These are phyloP conservation scores for Didymella arachidicola DNA, from an alignment of 2,329 filamentous ascomycete species.

Conservation along the genomic window DNA sequence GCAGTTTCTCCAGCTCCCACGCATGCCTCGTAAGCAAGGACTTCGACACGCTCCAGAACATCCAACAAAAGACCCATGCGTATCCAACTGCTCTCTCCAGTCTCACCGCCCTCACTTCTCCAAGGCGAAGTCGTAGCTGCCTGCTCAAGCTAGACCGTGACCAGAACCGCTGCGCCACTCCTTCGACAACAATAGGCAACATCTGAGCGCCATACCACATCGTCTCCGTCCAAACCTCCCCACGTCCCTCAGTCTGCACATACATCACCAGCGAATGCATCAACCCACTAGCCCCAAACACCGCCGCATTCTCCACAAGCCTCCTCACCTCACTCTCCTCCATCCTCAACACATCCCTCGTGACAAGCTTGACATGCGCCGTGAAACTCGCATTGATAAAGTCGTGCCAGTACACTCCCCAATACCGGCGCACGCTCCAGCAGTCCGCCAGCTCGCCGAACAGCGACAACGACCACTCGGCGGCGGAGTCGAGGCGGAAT, in stretches of 20 bases:
- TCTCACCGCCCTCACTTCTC: constrained; percentile 1
- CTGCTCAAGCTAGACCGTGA: background rate
- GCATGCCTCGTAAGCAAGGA: constrained; percentile 18
- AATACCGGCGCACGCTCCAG: constrained; percentile 28
- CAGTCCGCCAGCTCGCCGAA: constrained; percentile 19
- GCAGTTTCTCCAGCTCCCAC: constrained; percentile 25
- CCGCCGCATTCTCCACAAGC: constrained; percentile 28
- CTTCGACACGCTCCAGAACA: constrained; percentile 29
- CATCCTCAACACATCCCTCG: constrained; percentile 22
- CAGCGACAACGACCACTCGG: constrained; percentile 22
- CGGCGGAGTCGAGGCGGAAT: constrained; percentile 14
- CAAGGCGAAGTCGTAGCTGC: constrained; percentile 1
- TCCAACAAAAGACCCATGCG: constrained; percentile 28
- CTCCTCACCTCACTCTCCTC: constrained; percentile 9
- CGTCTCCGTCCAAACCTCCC: constrained; percentile 26
- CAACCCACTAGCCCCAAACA: constrained; percentile 29
- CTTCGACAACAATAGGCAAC: constrained; percentile 28
- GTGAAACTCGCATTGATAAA: constrained; percentile 28
- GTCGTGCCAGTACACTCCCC: constrained; percentile 35
- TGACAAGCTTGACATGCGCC: constrained; percentile 26
- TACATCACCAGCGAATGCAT: constrained; percentile 26
- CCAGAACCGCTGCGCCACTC: constrained; percentile 19
- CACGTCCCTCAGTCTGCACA: constrained; percentile 12
- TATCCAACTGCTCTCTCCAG: constrained; percentile 26
- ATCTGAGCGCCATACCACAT: constrained; percentile 31